Base-by-base conservation (phyloP, 305 asterid genomes). In the Salvia sclarea region DNA sequence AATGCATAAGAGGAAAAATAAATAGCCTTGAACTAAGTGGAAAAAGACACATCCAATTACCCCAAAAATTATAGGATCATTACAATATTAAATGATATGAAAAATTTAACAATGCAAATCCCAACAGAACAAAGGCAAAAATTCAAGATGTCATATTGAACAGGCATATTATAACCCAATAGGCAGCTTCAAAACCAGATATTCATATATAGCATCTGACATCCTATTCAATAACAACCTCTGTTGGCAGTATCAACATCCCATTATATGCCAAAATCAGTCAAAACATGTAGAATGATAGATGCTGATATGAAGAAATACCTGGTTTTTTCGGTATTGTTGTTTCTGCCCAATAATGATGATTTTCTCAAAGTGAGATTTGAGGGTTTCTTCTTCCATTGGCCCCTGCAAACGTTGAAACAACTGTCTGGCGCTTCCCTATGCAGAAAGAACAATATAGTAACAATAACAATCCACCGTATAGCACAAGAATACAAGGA, bases 351-450 rank as follows among this genome's bases (percentile, higher is more conserved):
- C 86, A 77, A 89, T 78, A 62, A 64, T 43, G 48, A 82, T 82
- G 61, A 89, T 87, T 76, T 85, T 89, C 78, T 85, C 95, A 80
- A 87, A 85, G 74, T 87, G 96, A 78, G 90, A 85, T 84, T 82
- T 89, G 63, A 89, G 83, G 62, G 87, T 82, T 62, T 89, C 96
- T 76, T 86, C 92, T 71, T 83, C 95, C 82, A 87, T 80, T 69
- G 95, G 96, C 62, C 86, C 95, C 86, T 89, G 91, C 81, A 89
- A 74, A 48, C 88, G 96, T 59, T 85, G 92, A 81, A 89, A 89
- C 85, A 89, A 78, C 80, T 85, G 95, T 76, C 95, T 85, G 73
- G 96, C 96, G 66, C 84, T 81, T 53, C 96, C 96, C 96, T 89
- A 82, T 58, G 81, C 66, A 61, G 44, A 76, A 73, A 58, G 69